Percentiles rank a stretch among this genome's conserved stretches.
Conservation (phyloP, 192 early-diverging fungal species). For the Chytriomyces hyalinus region DNA sequence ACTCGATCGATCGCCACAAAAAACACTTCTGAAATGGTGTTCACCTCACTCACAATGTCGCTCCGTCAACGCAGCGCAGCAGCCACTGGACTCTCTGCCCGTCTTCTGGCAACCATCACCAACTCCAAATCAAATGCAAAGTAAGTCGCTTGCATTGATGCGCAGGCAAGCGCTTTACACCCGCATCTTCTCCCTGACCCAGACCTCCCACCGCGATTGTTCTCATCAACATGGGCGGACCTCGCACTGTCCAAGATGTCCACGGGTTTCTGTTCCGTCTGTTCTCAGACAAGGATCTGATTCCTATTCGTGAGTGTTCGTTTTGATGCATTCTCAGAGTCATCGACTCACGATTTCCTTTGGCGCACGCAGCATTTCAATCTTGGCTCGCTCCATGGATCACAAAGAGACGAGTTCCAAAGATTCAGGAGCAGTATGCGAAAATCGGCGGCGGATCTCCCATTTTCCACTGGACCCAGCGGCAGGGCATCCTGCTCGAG, state of each 20-base stretch:
- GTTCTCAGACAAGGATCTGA: constrained; percentile 91
- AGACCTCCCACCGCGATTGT: constrained; percentile 73
- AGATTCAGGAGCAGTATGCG: constrained; percentile 88
- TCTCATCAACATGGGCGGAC: constrained; percentile 95
- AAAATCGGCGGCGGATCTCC: constrained; percentile 95
- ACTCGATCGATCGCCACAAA: too few species aligned
- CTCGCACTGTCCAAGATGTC: constrained; percentile 76
- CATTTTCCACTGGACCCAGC: constrained; percentile 86
- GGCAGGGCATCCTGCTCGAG: constrained; percentile 82
- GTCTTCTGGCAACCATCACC: too few species aligned
- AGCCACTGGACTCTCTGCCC: too few species aligned
- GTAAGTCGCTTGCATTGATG: too few species aligned
- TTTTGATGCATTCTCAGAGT: too few species aligned
- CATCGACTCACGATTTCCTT: too few species aligned
- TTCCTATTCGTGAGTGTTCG: constrained; percentile 60
- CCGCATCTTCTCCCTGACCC: not conserved
- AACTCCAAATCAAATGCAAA: too few species aligned
- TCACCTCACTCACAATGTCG: too few species aligned
- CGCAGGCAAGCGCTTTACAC: too few species aligned
- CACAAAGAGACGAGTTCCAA: constrained; percentile 79
- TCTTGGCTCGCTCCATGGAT: constrained; percentile 71
- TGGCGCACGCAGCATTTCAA: constrained; percentile 67
- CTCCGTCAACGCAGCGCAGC: too few species aligned
- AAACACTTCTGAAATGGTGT: too few species aligned
- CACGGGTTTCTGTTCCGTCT: constrained; percentile 80